These are phyloP conservation scores for Carex littledalei DNA, from an alignment of 176 grass and related monocot species.

Conservation along the genomic window DNA sequence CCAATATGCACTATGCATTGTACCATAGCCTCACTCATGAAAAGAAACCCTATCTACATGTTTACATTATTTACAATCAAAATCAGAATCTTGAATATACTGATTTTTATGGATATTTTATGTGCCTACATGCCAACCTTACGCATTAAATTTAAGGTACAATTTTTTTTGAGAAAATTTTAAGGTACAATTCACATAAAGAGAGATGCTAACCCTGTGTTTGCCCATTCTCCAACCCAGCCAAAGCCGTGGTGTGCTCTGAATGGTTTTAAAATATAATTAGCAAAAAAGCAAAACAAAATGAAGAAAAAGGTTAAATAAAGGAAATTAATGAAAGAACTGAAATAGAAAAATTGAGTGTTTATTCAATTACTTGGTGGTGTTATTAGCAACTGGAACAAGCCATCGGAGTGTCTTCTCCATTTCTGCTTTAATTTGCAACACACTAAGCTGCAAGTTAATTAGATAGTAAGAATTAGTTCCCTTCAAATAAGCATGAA, in stretches of 20 bases:
- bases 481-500: background rate
- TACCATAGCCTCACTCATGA: background rate
- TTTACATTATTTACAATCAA: background rate
- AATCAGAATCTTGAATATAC: background rate
- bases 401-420: conserved; percentile 88
- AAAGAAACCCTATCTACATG: background rate
- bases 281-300: conserved; percentile 24
- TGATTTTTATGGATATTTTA: background rate
- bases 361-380: conserved; percentile 61
- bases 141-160: background rate
- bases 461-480: background rate
- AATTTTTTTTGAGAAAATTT: background rate
- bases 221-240: conserved; percentile 99
- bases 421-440: conserved; percentile 94
- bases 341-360: conserved; percentile 3
- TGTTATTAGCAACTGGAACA: conserved; percentile 77
- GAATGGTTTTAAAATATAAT: conserved; percentile 16
- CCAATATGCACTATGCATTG: too few species aligned
- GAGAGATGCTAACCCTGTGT: conserved; percentile 62
- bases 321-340: conserved; percentile 7
- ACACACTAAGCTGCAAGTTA: conserved; percentile 64
- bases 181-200: background rate
- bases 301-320: conserved; percentile 22
- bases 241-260: conserved; percentile 94
- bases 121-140: background rate